Base-by-base conservation (phyloP, 768 basidiomycete species). In the Austroboletus eburneus region DNA sequence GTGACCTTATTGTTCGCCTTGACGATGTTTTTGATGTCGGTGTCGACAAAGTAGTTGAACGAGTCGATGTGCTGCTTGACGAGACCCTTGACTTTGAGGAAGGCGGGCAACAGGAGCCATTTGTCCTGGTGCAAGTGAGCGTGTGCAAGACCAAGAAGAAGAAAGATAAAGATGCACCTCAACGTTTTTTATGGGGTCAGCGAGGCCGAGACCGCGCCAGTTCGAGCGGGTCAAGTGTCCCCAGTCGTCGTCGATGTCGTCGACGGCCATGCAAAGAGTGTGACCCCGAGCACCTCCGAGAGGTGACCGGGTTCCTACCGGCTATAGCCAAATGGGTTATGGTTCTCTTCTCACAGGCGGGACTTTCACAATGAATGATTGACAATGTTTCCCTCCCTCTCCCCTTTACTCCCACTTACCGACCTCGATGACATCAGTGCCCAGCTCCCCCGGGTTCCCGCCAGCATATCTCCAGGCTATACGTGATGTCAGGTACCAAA, bases 1-100 rank as follows among this genome's bases (percentile, higher is more conserved):
- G 90, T 93, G 60, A 95, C 85, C 64, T 91, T 91, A 70, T 83
- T 85, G 64, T 95, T 94, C 6, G 91, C 91, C 55, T 83, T 87
- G 49, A 98, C 83, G 58, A 99, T 96, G 57, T 93, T 95, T 67
- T 93, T 94, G 63, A 99, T 88, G 62, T 98, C 96, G 35, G 88
- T 85, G 57, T 97, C 90, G 62, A 97, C 92, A 62, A 99, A 98
- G 68, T 95, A 94, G 72, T 97, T 97, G 81, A 92, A 98, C 8
- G 92, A 96, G 67, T 97, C 96, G 56, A 97, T 89, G 63, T 99
- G 96, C 63, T 98, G 96, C 72, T 98, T 98, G 51, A 99, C 96
- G 13, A 99, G 83, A 49, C 96, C 96, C 61, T 99, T 99, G 51
- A 96, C 91, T 69, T 94, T 88, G 42, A 99, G 75, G 61, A 98